These are phyloP conservation scores for Penicillium glabrum DNA, from an alignment of 2,329 filamentous ascomycete species.

Conservation along the genomic window DNA sequence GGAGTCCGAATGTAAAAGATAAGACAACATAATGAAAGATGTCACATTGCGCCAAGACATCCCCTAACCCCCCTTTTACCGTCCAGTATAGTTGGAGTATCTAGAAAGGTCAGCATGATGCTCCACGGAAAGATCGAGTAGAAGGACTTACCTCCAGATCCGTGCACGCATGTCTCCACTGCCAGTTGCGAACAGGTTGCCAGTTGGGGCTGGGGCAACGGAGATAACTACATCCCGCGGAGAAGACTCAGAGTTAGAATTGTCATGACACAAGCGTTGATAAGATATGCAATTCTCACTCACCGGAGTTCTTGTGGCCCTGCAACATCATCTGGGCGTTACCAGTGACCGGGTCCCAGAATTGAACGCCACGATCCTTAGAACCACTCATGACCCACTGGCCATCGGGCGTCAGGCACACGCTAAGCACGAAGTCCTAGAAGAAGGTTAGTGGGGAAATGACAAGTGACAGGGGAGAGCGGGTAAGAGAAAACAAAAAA, in stretches of 20 bases:
- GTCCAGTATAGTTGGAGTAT: conserved; percentile 41
- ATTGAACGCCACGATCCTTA: conserved; percentile 96
- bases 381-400: conserved; percentile 96
- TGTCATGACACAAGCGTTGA: background rate
- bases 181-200: conserved; percentile 88
- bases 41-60: conserved; percentile 36
- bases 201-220: conserved; percentile 87
- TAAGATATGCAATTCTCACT: conserved; percentile 25
- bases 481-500: background rate
- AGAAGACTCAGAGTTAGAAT: background rate
- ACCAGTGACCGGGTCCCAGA: conserved; percentile 95
- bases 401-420: conserved; percentile 90
- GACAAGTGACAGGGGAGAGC: background rate
- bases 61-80: conserved; percentile 33
- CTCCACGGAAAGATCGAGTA: background rate
- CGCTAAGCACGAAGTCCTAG: conserved; percentile 92
- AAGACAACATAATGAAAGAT: conserved; percentile 18
- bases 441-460: conserved; percentile 15
- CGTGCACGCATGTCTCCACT: conserved; percentile 96
- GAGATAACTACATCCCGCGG: conserved; percentile 69
- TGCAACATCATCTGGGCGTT: conserved; percentile 97
- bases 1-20: conserved; percentile 9
- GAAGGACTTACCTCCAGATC: conserved; percentile 75
- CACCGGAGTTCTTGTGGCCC: conserved; percentile 92
- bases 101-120: conserved; percentile 22